Conservation (phyloP, 768 basidiomycete genomes). For the Flagelloscypha sp. region DNA sequence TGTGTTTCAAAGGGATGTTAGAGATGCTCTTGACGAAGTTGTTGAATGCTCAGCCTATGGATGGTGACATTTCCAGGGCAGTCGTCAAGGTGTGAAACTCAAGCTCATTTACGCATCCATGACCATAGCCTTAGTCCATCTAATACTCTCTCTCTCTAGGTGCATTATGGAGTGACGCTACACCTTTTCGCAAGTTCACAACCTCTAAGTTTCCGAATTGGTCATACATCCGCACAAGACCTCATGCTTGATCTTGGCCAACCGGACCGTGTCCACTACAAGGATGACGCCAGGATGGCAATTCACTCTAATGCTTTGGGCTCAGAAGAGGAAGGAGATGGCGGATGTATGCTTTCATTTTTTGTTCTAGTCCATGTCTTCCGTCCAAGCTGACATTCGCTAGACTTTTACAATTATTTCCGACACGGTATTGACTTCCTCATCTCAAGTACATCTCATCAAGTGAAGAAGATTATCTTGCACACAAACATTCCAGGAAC, state of each 20-base stretch:
- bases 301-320: slow-evolving; percentile 55
- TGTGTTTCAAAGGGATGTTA: slow-evolving; percentile 58
- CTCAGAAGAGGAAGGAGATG: slow-evolving; percentile 40
- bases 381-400: slow-evolving; percentile 2
- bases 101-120: neutral
- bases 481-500: slow-evolving; percentile 88
- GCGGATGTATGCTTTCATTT: slow-evolving; percentile 34
- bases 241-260: slow-evolving; percentile 71
- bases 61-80: slow-evolving; percentile 59
- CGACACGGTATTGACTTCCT: slow-evolving; percentile 87
- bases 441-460: slow-evolving; percentile 60
- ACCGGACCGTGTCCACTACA: slow-evolving; percentile 71
- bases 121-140: neutral
- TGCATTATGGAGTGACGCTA: slow-evolving; percentile 64
- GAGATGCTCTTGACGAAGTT: slow-evolving; percentile 71
- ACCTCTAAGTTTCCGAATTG: slow-evolving; percentile 54
- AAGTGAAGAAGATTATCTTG: slow-evolving; percentile 76
- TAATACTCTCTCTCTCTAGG: slow-evolving; percentile 29
- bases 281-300: slow-evolving; percentile 83
- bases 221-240: slow-evolving; percentile 78
- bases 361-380: neutral
- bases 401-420: slow-evolving; percentile 92
- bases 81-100: slow-evolving; percentile 50
- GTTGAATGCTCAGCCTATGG: slow-evolving; percentile 57
- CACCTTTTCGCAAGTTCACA: slow-evolving; percentile 54